Evolutionary conservation across 192 early-diverging fungal genomes (phyloP), one percentile per base, ranked within the genome.

Genomic region (Backusella westeae): DNA sequence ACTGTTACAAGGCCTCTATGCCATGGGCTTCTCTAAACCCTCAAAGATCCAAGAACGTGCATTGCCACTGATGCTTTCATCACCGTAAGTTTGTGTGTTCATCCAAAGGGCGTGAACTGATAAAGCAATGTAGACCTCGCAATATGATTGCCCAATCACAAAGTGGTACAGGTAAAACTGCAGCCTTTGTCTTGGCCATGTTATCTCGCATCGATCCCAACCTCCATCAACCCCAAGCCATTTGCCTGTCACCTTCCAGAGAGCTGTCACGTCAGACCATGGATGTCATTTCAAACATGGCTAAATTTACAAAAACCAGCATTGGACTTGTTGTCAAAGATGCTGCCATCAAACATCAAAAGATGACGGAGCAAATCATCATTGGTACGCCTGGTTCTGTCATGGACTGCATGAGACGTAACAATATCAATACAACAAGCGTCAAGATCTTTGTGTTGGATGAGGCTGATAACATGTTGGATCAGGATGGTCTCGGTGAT

Each of bases 91-190:
- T 26, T 26, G 15, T 10, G 6, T 29, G 26, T 29, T 1, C 26
- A 0, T 29, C 26, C 26, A 44, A 44, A 32, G 32, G 32, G 32
- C 32, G 32, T 32, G 32, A 32, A 4, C 42, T 44, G 42, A 44
- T 44, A 17, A 39, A 39, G 8, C 8, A 39, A 0, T 5, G 2
- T 75, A 89, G 88, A 15, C 91, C 96, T 10, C 89, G 86, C 74
- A 98, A 99, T 81, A 92, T 99, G 94, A 97, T 99, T 77, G 98
- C 94, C 0, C 98, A 99, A 86, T 98, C 96, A 66, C 97, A 98
- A 81, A 95, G 94, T 17, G 98, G 98, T 73, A 99, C 98, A 21
- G 74, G 74, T 15, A 99, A 99, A 84, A 98, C 98, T 4, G 98
- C 98, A 0, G 96, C 96, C 8, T 99, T 99, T 85, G 92, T 91